Evolutionary conservation across 345 rosid species (phyloP).

Genomic region (Punica granatum): DNA sequence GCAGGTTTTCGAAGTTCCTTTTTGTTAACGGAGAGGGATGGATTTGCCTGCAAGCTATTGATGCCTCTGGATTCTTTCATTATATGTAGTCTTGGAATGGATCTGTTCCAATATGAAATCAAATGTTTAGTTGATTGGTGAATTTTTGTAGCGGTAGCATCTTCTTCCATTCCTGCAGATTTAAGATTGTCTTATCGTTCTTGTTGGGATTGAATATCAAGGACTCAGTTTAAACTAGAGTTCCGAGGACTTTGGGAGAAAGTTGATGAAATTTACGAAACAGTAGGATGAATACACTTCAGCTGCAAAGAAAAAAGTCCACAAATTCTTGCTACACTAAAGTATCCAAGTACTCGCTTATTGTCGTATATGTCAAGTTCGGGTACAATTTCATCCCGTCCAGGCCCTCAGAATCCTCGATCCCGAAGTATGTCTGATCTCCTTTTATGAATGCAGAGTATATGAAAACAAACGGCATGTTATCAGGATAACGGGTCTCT

Average conservation of each 20-base stretch:
- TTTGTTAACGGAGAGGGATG: neutral
- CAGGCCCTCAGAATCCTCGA: slow-evolving; percentile 28
- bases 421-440: slow-evolving; percentile 46
- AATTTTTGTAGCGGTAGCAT: too few relatives aligned
- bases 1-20: neutral
- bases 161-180: neutral
- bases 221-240: too few relatives aligned
- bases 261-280: neutral
- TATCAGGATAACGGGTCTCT: slow-evolving; percentile 49
- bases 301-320: neutral
- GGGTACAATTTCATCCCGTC: slow-evolving; percentile 49
- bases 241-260: neutral
- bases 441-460: slow-evolving; percentile 50
- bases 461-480: slow-evolving; percentile 38
- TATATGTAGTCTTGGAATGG: neutral
- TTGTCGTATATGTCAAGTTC: slow-evolving; percentile 36
- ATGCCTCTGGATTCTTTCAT: neutral
- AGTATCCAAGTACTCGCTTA: slow-evolving; percentile 33
- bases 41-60: neutral
- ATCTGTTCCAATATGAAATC: neutral
- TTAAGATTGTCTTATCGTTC: neutral
- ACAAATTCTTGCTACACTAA: slow-evolving; percentile 5
- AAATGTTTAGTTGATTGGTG: neutral
- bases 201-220: neutral
- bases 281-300: neutral